Evolutionary conservation across 129 eudicot genomes (phyloP).

Genomic region (Lonicera japonica): DNA sequence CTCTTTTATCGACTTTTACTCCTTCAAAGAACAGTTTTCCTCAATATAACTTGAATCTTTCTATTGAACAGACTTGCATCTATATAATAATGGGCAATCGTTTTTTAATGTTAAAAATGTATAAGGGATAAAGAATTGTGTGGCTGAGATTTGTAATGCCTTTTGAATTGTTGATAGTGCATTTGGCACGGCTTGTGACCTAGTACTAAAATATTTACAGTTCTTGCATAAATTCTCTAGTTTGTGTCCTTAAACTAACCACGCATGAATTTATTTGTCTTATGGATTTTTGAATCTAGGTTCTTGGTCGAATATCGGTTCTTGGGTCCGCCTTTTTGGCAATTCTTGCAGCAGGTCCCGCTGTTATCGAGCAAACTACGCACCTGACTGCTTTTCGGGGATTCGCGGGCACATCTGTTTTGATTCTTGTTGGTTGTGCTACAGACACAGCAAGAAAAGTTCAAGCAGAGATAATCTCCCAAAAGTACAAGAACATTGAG

Average conservation of each 20-base stretch:
- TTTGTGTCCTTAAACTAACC: neutral
- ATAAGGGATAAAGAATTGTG: too few species aligned
- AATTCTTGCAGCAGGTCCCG: slow-evolving; percentile 95
- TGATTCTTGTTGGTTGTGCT: slow-evolving; percentile 97
- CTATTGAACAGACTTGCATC: too few species aligned
- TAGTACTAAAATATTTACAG: neutral
- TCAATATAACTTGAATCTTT: too few species aligned
- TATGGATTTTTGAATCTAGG: slow-evolving; percentile 36
- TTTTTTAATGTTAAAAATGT: too few species aligned
- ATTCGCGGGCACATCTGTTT: slow-evolving; percentile 94
- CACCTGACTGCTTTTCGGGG: slow-evolving; percentile 95
- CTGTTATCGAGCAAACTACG: slow-evolving; percentile 85
- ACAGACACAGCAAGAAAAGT: slow-evolving; percentile 97
- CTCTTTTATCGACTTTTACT: too few species aligned
- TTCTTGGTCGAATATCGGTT: slow-evolving; percentile 93
- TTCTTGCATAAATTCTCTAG: too few species aligned
- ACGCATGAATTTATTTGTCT: neutral
- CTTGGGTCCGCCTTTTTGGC: slow-evolving; percentile 96
- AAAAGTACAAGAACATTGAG: slow-evolving; percentile 91
- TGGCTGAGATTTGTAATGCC: too few species aligned
- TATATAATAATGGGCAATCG: too few species aligned
- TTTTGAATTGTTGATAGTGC: too few species aligned
- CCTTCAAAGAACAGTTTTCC: too few species aligned
- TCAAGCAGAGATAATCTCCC: slow-evolving; percentile 94
- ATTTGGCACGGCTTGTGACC: too few species aligned